Percentiles rank a stretch among this genome's conserved stretches.
Conservation (phyloP, 306 rosid genomes). For the Medicago truncatula region DNA sequence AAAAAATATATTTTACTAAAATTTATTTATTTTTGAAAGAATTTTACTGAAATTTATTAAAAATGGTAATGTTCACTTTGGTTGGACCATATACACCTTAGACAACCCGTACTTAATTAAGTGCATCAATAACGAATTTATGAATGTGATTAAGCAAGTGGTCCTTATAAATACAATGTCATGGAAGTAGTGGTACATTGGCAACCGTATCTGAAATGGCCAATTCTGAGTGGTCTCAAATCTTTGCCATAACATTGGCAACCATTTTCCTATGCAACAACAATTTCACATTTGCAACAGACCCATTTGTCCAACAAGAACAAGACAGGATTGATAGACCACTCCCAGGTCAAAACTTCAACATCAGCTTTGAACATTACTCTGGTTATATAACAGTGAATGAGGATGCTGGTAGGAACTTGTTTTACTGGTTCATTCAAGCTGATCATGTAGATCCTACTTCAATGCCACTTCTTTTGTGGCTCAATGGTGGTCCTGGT, state of each 20-base stretch:
- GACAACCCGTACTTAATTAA: no score
- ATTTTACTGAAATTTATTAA: no score
- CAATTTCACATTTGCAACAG: neutral
- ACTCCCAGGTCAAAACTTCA: conserved; percentile 26
- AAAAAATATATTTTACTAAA: no score
- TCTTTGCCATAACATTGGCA: neutral
- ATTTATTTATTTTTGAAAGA: no score
- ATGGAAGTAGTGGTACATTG: no score
- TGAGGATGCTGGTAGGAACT: conserved; percentile 1
- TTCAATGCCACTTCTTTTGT: conserved; percentile 37
- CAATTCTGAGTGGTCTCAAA: neutral
- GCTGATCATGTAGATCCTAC: conserved; percentile 26
- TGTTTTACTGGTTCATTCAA: conserved; percentile 41
- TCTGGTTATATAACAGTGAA: conserved; percentile 24
- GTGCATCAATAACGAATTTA: no score
- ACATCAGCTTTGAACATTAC: conserved; percentile 33
- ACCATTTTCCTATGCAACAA: neutral
- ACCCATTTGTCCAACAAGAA: neutral
- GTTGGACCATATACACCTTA: no score
- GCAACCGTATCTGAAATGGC: neutral
- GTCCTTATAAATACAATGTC: no score
- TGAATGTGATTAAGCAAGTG: no score
- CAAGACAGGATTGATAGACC: neutral
- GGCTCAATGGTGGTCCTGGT: conserved; percentile 67
- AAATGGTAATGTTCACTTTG: no score